Base-by-base conservation (phyloP, 768 basidiomycete genomes). In the Lentinula detonsa region DNA sequence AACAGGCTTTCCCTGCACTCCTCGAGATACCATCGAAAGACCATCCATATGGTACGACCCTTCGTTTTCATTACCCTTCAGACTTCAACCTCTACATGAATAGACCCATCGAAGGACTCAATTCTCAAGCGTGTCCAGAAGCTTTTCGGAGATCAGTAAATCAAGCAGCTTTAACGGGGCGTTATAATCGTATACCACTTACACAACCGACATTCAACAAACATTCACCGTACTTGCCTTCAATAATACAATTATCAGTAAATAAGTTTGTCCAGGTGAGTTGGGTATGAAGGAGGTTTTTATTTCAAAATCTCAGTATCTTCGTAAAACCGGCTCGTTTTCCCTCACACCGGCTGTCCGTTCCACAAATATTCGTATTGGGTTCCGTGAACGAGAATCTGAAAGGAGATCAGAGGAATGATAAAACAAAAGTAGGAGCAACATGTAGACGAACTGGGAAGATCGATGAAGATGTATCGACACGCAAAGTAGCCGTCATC, bases 1-100 rank as follows among this genome's bases (percentile, higher is more conserved):
- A 93, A 65, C 91, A 95, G 73, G 87, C 96, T 0, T 99, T 99
- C 78, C 97, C 97, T 21, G 94, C 97, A 0, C 76, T 99, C 43
- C 85, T 99, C 15, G 97, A 99, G 75, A 98, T 99, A 63, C 97
- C 97, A 28, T 95, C 93, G 59, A 98, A 98, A 73, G 96, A 98
- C 70, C 95, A 97, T 74, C 96, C 96, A 39, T 98, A 98, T 68
- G 95, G 96, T 96, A 58, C 61, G 84, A 75, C 51, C 55, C 37
- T 28, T 51, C 10, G 43, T 39, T 51, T 46, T 61, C 53, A 40
- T 58, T 49, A 37, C 52, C 4, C 9, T 23, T 58, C 2, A 23
- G 50, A 55, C 33, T 63, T 63, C 60, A 48, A 67, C 63, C 21
- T 51, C 69, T 59, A 66, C 57, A 34, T 37, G 23, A 57, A 34